Conservation (phyloP, 495 filamentous ascomycete species). For the Niebla homalea region DNA sequence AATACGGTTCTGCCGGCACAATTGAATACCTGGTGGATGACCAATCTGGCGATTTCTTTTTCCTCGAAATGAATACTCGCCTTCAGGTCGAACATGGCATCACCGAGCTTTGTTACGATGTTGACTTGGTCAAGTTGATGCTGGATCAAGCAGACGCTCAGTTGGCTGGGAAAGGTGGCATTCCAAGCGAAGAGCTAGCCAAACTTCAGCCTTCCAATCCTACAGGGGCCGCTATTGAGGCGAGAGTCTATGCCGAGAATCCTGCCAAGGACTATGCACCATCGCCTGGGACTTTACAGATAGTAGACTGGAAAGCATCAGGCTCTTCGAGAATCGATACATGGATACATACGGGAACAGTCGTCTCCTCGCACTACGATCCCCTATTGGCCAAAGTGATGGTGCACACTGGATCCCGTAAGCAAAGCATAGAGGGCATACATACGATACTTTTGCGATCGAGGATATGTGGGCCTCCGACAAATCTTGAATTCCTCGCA, state of each 20-base stretch:
- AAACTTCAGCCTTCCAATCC: constrained; percentile 23
- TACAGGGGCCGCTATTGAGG: constrained; percentile 42
- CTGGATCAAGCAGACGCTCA: constrained; percentile 38
- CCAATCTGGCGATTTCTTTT: constrained; percentile 43
- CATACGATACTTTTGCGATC: constrained; percentile 26
- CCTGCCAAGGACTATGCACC: constrained; percentile 43
- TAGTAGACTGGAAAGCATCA: constrained; percentile 34
- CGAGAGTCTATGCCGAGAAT: constrained; percentile 48
- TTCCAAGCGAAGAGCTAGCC: constrained; percentile 22
- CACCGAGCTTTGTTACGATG: constrained; percentile 45
- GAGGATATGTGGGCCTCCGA: constrained; percentile 40
- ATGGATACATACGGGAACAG: constrained; percentile 43
- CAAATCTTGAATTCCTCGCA: constrained; percentile 42
- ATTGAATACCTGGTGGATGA: constrained; percentile 55
- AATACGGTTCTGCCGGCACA: constrained; percentile 48
- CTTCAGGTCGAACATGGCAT: constrained; percentile 57
- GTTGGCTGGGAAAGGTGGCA: constrained; percentile 27
- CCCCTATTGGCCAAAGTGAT: constrained; percentile 53
- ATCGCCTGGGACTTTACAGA: constrained; percentile 42
- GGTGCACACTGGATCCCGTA: constrained; percentile 31
- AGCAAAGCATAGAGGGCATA: constrained; percentile 33
- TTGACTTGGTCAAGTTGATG: constrained; percentile 47
- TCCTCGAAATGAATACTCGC: constrained; percentile 57
- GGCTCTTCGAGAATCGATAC: constrained; percentile 38
- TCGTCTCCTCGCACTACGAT: constrained; percentile 43